A percentile compares a stretch with the other conserved stretches of the same genome.
These are phyloP conservation scores for Xeromyces bisporus DNA, from an alignment of 495 filamentous ascomycete species.

Conservation along the genomic window DNA sequence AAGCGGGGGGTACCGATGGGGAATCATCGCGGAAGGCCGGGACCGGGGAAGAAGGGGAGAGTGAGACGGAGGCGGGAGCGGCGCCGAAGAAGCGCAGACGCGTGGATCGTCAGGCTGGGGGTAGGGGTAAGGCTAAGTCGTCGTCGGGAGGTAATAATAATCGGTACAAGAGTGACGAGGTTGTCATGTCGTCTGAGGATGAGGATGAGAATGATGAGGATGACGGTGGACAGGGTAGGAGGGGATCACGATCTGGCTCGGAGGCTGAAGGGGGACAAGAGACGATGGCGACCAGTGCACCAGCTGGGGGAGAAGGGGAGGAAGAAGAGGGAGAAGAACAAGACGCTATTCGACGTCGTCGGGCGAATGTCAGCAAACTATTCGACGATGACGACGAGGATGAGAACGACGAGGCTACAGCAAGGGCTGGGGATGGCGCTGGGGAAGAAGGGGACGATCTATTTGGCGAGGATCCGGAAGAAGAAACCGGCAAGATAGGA, in stretches of 20 bases:
- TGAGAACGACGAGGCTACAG: conserved; percentile 9
- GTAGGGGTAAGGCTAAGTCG: conserved; percentile 40
- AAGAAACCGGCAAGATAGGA: conserved; percentile 8
- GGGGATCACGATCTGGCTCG: conserved; percentile 5
- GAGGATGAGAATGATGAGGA: conserved; percentile 54
- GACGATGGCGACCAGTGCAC: conserved; percentile 9
- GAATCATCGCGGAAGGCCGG: background rate
- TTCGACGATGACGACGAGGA: conserved; percentile 31
- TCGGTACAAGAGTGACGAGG: conserved; percentile 69
- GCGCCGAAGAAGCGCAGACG: conserved; percentile 36
- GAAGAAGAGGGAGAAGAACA: conserved; percentile 17
- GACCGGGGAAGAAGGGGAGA: conserved; percentile 4
- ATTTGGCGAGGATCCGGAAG: conserved; percentile 9
- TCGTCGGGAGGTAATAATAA: no score
- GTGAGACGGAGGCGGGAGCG: conserved; percentile 17
- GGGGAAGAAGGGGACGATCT: conserved; percentile 9
- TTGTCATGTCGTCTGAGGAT: no score
- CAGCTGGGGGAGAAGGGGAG: conserved; percentile 5
- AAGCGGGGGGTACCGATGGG: conserved; percentile 11
- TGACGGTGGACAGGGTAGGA: conserved; percentile 26
- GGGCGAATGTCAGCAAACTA: conserved; percentile 19
- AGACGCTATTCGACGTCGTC: conserved; percentile 19
- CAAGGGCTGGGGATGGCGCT: conserved; percentile 2
- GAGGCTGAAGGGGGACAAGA: conserved; percentile 6
- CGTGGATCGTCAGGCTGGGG: conserved; percentile 36